Evolutionary conservation across 176 grass and related monocot species (phyloP).

Genomic region (Triticum turgidum): DNA sequence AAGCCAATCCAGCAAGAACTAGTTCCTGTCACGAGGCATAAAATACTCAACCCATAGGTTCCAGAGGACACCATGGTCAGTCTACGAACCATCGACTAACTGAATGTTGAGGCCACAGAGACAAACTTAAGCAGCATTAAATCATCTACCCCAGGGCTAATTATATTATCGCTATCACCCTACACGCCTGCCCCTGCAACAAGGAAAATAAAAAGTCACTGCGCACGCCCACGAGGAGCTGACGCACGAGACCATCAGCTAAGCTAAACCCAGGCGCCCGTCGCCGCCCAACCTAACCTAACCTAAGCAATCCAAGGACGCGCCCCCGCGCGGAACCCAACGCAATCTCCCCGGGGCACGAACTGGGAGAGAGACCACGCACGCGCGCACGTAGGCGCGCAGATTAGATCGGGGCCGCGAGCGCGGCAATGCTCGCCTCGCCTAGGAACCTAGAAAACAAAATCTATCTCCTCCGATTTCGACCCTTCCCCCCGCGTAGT

Average conservation of each 20-base stretch:
- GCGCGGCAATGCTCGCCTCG: constrained; percentile 33
- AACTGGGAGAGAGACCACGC: neutral
- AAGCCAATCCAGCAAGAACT: neutral
- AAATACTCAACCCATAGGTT: neutral
- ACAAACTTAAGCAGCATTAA: constrained; percentile 14
- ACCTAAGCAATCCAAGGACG: neutral
- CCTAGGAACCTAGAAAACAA: neutral
- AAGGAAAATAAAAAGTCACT: neutral
- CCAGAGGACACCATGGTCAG: neutral
- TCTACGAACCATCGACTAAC: neutral
- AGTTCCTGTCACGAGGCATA: neutral
- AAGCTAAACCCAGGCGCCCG: neutral
- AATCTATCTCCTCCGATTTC: constrained; percentile 4
- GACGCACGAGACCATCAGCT: neutral
- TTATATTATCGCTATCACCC: neutral
- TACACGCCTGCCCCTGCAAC: neutral
- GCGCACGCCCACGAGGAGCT: neutral
- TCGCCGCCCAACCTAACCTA: neutral
- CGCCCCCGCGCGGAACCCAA: neutral
- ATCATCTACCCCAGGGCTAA: neutral
- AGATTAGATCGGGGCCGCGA: constrained; percentile 20
- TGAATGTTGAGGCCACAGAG: neutral
- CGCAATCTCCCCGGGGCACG: neutral
- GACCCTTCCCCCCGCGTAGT: neutral
- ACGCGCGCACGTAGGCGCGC: neutral